Base-by-base conservation (phyloP, 2,329 filamentous ascomycete genomes). In the Fusarium subglutinans region DNA sequence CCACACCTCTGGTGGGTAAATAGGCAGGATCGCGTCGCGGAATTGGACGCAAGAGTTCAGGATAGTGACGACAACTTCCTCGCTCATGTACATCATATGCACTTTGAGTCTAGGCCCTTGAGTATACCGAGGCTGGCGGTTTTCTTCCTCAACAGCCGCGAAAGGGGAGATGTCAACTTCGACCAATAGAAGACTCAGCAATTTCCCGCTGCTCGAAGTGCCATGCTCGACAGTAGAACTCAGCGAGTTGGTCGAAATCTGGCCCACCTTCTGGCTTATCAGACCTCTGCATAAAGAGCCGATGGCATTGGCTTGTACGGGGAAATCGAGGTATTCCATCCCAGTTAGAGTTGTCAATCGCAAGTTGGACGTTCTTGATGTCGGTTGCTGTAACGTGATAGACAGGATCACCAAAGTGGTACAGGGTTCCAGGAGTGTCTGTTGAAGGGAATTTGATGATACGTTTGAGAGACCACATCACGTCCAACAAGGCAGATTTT, bases 21-120 rank as follows among this genome's bases (percentile, higher is more conserved):
- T 28, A 28, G 28, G 8, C 28, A 28, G 28, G 28, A 24, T 24
- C 6, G 92, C 90, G 74, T 93, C 89, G 43, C 97, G 84, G 78
- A 98, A 98, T 60, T 94, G 92, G 28, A 95, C 83, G 80, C 94
- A 97, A 33, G 93, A 90, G 17, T 86, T 85, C 64, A 91, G 81
- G 54, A 95, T 88, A 4, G 92, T 87, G 35, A 97, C 86, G 41
- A 91, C 89, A 45, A 91, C 83, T 1, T 26, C 26, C 26, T 26
- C 26, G 6, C 24, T 26, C 4, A 4, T 26, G 24, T 26, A 26
- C 5, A 26, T 26, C 5, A 5, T 26, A 26, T 26, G 24, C 24
- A 26, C 4, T 26, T 26, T 26, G 24, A 4, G 24, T 4, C 41
- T 10, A 44, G 10, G 17, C 2, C 15, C 5, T 24, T 17, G n/a